A percentile compares a stretch with the other conserved stretches of the same genome.
phyloP scores from a whole-genome alignment of 75 land plant species.

The Pinus taeda region DNA sequence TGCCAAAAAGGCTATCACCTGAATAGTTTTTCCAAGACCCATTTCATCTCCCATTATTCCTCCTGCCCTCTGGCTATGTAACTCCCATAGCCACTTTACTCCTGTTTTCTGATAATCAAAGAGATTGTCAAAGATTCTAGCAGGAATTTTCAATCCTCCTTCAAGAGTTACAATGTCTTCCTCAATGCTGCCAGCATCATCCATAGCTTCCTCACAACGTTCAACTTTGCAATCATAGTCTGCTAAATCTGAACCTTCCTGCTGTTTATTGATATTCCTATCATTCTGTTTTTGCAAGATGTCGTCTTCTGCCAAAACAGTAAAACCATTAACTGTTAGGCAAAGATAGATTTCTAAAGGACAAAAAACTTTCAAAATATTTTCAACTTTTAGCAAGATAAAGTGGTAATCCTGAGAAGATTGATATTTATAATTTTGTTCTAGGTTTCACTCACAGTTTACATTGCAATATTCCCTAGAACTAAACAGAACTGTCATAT shows the following conservation, averaged over 20 bases:
- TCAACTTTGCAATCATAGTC: constrained; percentile 25
- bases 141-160: constrained; percentile 88
- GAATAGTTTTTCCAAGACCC: constrained; percentile 98
- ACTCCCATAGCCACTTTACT: constrained; percentile 98
- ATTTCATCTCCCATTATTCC: constrained; percentile 99
- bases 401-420: too few species aligned
- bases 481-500: background rate
- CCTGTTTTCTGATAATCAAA: constrained; percentile 99
- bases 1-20: constrained; percentile 86
- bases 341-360: background rate
- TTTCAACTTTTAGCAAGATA: too few species aligned
- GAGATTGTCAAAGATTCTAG: constrained; percentile 50
- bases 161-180: constrained; percentile 66
- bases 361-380: too few species aligned
- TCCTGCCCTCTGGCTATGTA: constrained; percentile 95
- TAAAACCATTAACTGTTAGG: background rate
- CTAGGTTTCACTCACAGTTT: background rate
- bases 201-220: constrained; percentile 22
- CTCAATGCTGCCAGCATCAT: constrained; percentile 29
- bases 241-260: background rate
- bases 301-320: constrained; percentile 1
- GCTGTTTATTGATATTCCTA: background rate
- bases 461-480: background rate
- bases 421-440: background rate
- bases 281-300: background rate